Evolutionary conservation across 192 early-diverging fungal genomes (phyloP).

Genomic region (Coemansia sp.): DNA sequence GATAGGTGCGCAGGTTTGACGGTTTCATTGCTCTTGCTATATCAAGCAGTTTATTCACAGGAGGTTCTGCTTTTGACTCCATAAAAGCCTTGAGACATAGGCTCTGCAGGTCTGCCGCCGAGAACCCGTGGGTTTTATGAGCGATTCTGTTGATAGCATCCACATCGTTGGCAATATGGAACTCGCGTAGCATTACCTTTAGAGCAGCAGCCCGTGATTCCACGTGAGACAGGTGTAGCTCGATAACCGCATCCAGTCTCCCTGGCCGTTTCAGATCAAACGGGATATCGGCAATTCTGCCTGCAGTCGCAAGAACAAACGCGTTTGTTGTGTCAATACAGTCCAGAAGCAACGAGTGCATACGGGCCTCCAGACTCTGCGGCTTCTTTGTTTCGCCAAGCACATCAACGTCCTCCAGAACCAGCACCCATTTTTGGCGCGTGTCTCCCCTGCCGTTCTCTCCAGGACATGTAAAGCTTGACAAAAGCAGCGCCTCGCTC

Average conservation of each 20-base stretch:
- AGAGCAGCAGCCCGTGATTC: conserved; percentile 33
- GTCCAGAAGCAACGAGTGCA: conserved; percentile 39
- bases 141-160: conserved; percentile 25
- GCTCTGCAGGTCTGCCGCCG: conserved; percentile 75
- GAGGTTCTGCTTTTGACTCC: conserved; percentile 23
- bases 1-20: conserved; percentile 31
- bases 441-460: neutral
- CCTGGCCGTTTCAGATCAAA: conserved; percentile 40
- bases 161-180: conserved; percentile 19
- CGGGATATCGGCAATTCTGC: conserved; percentile 21
- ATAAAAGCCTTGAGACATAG: conserved; percentile 60
- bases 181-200: conserved; percentile 41
- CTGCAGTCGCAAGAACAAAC: conserved; percentile 49
- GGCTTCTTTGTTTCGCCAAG: conserved; percentile 30
- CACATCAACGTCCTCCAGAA: conserved; percentile 52
- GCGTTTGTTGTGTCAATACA: conserved; percentile 29
- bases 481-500: conserved; percentile 35
- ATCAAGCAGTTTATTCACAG: conserved; percentile 30
- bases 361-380: conserved; percentile 43
- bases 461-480: conserved; percentile 19
- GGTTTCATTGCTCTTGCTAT: conserved; percentile 15
- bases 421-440: conserved; percentile 20
- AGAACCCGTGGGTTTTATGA: conserved; percentile 63
- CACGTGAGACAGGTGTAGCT: conserved; percentile 33
- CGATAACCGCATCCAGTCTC: conserved; percentile 26